These are phyloP conservation scores for Cymbopogon flexuosus DNA, from an alignment of 202 grass and related monocot species.

Conservation along the genomic window DNA sequence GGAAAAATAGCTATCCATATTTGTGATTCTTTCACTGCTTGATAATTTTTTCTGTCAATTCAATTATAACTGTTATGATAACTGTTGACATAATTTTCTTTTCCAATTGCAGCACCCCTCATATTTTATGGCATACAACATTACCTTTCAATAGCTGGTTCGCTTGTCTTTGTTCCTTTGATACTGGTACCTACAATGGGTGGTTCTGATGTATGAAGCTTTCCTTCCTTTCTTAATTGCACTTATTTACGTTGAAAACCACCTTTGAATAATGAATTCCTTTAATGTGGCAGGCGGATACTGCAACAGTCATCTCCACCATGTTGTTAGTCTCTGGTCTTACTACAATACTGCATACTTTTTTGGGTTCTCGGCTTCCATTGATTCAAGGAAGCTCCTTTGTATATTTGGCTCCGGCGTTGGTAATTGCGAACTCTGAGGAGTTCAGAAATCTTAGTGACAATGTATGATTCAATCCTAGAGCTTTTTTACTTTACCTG, in stretches of 20 bases:
- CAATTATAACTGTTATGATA: constrained; percentile 7
- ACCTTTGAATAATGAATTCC: constrained; percentile 29
- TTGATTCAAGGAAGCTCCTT: constrained; percentile 97
- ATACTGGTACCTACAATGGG: constrained; percentile 94
- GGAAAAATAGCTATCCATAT: neutral
- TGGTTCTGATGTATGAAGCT: constrained; percentile 76
- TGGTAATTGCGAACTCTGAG: constrained; percentile 91
- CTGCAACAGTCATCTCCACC: constrained; percentile 92
- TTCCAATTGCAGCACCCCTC: constrained; percentile 56
- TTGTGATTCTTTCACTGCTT: neutral
- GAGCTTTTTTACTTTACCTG: constrained; percentile 24
- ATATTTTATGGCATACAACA: constrained; percentile 94
- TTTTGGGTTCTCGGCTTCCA: constrained; percentile 88
- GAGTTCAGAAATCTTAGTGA: constrained; percentile 96
- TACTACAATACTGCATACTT: constrained; percentile 89
- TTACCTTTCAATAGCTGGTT: constrained; percentile 93
- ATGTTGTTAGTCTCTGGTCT: constrained; percentile 84
- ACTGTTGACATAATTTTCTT: constrained; percentile 26
- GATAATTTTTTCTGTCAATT: constrained; percentile 18
- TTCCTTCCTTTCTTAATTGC: constrained; percentile 27
- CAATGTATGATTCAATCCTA: constrained; percentile 55
- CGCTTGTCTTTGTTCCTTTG: constrained; percentile 97
- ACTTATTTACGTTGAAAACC: constrained; percentile 26
- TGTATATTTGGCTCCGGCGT: constrained; percentile 93
- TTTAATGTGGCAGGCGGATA: constrained; percentile 75